Conservation (phyloP, 495 filamentous ascomycete genomes). For the Oleoguttula mirabilis region DNA sequence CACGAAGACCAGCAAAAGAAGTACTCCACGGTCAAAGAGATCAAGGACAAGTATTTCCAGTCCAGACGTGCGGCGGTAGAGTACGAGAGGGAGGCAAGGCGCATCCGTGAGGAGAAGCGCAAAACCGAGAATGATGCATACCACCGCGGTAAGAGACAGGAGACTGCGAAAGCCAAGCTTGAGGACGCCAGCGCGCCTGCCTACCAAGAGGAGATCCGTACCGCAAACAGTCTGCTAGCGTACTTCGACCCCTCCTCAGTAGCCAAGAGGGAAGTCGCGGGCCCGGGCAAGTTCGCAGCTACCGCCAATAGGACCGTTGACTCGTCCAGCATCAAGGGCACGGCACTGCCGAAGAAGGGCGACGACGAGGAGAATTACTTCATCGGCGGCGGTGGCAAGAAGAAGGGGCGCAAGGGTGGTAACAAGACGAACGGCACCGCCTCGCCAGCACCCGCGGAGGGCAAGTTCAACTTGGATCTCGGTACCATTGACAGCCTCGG, state of each 20-base stretch:
- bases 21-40: conserved; percentile 60
- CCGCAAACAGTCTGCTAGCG: conserved; percentile 69
- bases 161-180: conserved; percentile 69
- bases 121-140: conserved; percentile 66
- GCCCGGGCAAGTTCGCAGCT: conserved; percentile 58
- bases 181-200: conserved; percentile 84
- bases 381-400: conserved; percentile 66
- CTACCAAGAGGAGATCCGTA: conserved; percentile 81
- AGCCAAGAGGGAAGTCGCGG: conserved; percentile 32
- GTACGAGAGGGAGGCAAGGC: conserved; percentile 68
- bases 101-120: conserved; percentile 62
- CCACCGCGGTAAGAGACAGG: conserved; percentile 61
- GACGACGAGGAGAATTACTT: conserved; percentile 83
- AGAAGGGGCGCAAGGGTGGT: conserved; percentile 80
- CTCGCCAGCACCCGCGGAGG: conserved; percentile 35
- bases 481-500: conserved; percentile 82
- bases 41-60: conserved; percentile 78
- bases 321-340: conserved; percentile 63
- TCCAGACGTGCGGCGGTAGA: conserved; percentile 62
- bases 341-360: conserved; percentile 59
- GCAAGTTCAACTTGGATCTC: conserved; percentile 76
- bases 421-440: conserved; percentile 31
- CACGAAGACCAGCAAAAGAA: conserved; percentile 74
- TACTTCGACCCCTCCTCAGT: conserved; percentile 76
- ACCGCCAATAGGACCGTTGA: conserved; percentile 72